Base-by-base conservation (phyloP, 495 filamentous ascomycete species). In the Margaritispora aquatica region DNA sequence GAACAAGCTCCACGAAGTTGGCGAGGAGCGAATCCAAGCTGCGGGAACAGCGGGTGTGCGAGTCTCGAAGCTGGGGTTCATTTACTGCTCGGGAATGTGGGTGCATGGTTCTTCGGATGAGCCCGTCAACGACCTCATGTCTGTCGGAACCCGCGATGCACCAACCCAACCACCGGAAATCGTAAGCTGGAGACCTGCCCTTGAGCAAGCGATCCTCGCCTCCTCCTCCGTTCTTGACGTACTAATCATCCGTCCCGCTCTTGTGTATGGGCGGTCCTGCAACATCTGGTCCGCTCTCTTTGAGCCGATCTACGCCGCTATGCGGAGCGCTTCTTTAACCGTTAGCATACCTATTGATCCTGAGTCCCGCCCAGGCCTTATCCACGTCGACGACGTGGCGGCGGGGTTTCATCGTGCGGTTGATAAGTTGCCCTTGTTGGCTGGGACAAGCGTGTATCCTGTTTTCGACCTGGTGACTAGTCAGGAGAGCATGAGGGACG, bases 21-120 rank as follows among this genome's bases (percentile, higher is more conserved):
- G 69, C 3, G 53, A 54, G 22, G 58, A 61, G 21, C 61, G 70
- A 0, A 17, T 71, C 0, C 22, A 36, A 8, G 36, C 38, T 15
- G 59, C 59, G 0, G 10, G 3, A 50, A 63, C 60, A 26, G 63
- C 61, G 0, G 61, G 63, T 0, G 52, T 63, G 9, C 34, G 48
- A 21, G 51, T 60, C 17, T 66, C 66, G 8, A 78, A 75, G 62
- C 58, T 78, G 20, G 75, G 73, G 7, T 78, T 70, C 29, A 69
- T 78, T 15, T 78, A 77, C 41, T 66, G 62, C 27, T 71, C 68
- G n/a, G 73, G 75, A 4, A 69, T 62, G 0, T 77, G 75, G 75
- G 67, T 77, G 1, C 69, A 77, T 54, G 75, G 75, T 10, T 70
- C 66, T 0, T 64, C 63, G 1, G 21, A 54, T 22, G 47, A 51